Evolutionary conservation across 352 stramenopile species (phyloP).

Genomic region (Phytophthora rubi): DNA sequence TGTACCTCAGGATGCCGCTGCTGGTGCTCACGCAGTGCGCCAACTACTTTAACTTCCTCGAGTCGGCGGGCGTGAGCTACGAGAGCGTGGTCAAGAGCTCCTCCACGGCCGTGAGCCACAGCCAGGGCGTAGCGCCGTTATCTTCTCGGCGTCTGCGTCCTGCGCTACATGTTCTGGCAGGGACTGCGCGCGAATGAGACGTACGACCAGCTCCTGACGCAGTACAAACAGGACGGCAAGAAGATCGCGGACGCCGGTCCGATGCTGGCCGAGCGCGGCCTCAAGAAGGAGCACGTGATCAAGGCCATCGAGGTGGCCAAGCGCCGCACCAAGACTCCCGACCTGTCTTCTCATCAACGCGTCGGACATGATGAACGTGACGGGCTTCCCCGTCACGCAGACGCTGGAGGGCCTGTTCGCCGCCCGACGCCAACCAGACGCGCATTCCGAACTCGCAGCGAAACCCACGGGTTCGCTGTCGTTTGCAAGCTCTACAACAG

Average conservation of each 20-base stretch:
- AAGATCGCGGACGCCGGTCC: constrained; percentile 47
- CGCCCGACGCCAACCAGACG: constrained; percentile 64
- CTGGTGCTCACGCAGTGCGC: constrained; percentile 75
- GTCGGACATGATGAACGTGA: constrained; percentile 66
- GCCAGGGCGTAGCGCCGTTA: constrained; percentile 79
- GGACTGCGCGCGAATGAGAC: constrained; percentile 76
- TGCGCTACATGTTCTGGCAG: constrained; percentile 88
- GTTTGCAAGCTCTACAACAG: constrained; percentile 74
- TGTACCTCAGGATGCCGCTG: constrained; percentile 81
- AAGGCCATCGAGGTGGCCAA: constrained; percentile 62
- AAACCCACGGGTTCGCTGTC: constrained; percentile 67
- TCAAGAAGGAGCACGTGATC: constrained; percentile 35
- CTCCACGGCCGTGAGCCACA: constrained; percentile 65
- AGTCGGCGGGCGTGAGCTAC: constrained; percentile 54
- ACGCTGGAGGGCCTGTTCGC: constrained; percentile 58
- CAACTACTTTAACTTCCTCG: constrained; percentile 81
- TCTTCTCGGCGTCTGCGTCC: constrained; percentile 62
- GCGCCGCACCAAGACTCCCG: constrained; percentile 46
- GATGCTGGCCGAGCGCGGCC: constrained; percentile 72
- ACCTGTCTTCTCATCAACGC: constrained; percentile 81
- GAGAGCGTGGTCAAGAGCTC: constrained; percentile 60
- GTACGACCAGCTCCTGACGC: constrained; percentile 34
- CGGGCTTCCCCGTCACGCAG: constrained; percentile 66
- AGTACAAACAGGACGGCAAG: constrained; percentile 43
- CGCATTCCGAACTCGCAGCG: constrained; percentile 80